Evolutionary conservation across 768 basidiomycete genomes (phyloP).

Genomic region (Amanita exitialis): DNA sequence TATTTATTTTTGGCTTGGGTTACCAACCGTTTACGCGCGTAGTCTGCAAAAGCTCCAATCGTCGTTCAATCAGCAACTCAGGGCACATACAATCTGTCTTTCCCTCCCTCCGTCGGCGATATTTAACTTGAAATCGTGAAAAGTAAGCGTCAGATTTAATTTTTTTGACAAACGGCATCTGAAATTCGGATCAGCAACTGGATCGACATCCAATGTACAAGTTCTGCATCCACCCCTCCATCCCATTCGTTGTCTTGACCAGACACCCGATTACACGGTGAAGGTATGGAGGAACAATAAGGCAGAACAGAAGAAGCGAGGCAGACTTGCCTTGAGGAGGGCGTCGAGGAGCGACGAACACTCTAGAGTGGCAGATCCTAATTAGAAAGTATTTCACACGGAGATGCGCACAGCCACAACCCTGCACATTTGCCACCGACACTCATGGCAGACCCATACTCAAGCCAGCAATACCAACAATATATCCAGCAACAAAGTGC

Average conservation of each 20-base stretch:
- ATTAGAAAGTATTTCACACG: slow-evolving; percentile 7
- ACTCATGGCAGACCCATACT: slow-evolving; percentile 33
- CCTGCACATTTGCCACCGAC: neutral
- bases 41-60: slow-evolving; percentile 46
- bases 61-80: neutral
- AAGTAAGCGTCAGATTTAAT: slow-evolving; percentile 97
- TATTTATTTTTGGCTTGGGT: slow-evolving; percentile 99
- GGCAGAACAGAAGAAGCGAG: neutral
- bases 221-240: slow-evolving; percentile 19
- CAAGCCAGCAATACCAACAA: slow-evolving; percentile 37
- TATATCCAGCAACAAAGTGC: slow-evolving; percentile 43
- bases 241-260: neutral
- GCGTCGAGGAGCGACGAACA: slow-evolving; percentile 12
- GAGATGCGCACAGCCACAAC: neutral
- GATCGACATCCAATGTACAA: slow-evolving; percentile 21
- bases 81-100: slow-evolving; percentile 88
- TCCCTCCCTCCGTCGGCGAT: slow-evolving; percentile 93
- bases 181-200: slow-evolving; percentile 1
- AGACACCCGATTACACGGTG: neutral
- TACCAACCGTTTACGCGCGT: slow-evolving; percentile 94
- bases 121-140: slow-evolving; percentile 98
- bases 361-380: neutral
- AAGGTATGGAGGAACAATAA: neutral
- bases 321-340: slow-evolving; percentile 29
- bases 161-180: slow-evolving; percentile 97